These are phyloP conservation scores for Gossypioides kirkii DNA, from an alignment of 345 rosid genomes.

Conservation along the genomic window DNA sequence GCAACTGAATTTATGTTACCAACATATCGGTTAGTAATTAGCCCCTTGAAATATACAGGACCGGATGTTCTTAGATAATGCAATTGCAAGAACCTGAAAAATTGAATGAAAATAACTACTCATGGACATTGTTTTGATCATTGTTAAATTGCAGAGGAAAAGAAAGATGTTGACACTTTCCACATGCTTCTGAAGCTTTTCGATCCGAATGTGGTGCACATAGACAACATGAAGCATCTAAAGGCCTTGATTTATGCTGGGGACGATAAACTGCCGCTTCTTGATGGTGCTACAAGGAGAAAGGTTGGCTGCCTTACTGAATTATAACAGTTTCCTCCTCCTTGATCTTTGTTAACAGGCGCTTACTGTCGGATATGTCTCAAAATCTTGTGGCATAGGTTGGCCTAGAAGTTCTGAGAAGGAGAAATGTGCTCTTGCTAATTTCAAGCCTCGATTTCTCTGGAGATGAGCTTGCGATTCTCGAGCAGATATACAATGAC, in stretches of 20 bases:
- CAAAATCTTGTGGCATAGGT: slow-evolving; percentile 33
- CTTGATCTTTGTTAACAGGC: not conserved
- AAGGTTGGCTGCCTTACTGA: slow-evolving; percentile 27
- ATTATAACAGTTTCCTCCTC: not conserved
- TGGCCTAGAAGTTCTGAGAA: slow-evolving; percentile 63
- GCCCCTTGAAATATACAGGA: not conserved
- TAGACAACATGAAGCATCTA: slow-evolving; percentile 84
- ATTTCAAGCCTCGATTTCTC: slow-evolving; percentile 68
- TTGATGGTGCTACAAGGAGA: slow-evolving; percentile 66
- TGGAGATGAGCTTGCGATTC: slow-evolving; percentile 62
- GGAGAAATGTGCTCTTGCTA: slow-evolving; percentile 71
- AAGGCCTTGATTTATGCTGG: slow-evolving; percentile 65
- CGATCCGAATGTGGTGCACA: slow-evolving; percentile 40
- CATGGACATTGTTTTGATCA: slow-evolving; percentile 1
- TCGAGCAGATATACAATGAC: slow-evolving; percentile 79
- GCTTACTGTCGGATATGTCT: not conserved
- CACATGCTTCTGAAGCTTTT: slow-evolving; percentile 42
- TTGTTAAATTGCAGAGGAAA: slow-evolving; percentile 48
- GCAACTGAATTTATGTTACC: slow-evolving; percentile 47
- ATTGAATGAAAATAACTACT: not conserved
- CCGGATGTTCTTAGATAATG: no score
- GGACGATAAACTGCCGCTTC: slow-evolving; percentile 53
- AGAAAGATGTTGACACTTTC: slow-evolving; percentile 47
- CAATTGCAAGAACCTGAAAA: not conserved
- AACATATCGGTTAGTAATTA: slow-evolving; percentile 46